Conservation (phyloP, 2,329 filamentous ascomycete species). For the Phaeosphaeriaceae sp. region DNA sequence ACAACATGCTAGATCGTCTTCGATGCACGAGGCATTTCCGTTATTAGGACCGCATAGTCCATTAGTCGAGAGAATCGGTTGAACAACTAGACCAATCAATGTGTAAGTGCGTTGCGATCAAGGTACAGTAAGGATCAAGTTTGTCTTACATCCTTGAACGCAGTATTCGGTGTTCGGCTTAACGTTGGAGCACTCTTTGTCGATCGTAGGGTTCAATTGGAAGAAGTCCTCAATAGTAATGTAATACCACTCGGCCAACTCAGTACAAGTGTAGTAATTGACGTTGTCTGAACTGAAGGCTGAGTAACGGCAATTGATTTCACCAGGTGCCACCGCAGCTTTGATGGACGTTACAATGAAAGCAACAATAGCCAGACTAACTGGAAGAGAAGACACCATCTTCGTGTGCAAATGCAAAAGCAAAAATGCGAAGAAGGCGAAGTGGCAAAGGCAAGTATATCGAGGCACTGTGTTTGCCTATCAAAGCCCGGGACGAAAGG, state of each 20-base stretch:
- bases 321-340: neutral
- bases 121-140: neutral
- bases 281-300: slow-evolving; percentile 2
- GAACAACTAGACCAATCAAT: slow-evolving; percentile 14
- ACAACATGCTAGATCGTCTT: slow-evolving; percentile 24
- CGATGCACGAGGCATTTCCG: slow-evolving; percentile 43
- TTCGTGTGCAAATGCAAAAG: neutral
- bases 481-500: neutral
- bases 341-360: neutral
- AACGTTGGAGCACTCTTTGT: slow-evolving; percentile 37
- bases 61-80: slow-evolving; percentile 15
- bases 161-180: slow-evolving; percentile 38
- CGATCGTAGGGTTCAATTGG: slow-evolving; percentile 33
- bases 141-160: slow-evolving; percentile 36
- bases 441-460: neutral
- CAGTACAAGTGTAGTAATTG: slow-evolving; percentile 37
- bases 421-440: neutral
- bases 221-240: slow-evolving; percentile 34
- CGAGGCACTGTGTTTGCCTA: neutral
- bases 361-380: neutral
- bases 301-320: neutral
- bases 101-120: neutral
- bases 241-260: slow-evolving; percentile 22
- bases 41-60: slow-evolving; percentile 42
- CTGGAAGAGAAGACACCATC: neutral